Evolutionary conservation across 2,329 filamentous ascomycete genomes (phyloP), one percentile per base, ranked within the genome.

Genomic region (Drechslera avenae): DNA sequence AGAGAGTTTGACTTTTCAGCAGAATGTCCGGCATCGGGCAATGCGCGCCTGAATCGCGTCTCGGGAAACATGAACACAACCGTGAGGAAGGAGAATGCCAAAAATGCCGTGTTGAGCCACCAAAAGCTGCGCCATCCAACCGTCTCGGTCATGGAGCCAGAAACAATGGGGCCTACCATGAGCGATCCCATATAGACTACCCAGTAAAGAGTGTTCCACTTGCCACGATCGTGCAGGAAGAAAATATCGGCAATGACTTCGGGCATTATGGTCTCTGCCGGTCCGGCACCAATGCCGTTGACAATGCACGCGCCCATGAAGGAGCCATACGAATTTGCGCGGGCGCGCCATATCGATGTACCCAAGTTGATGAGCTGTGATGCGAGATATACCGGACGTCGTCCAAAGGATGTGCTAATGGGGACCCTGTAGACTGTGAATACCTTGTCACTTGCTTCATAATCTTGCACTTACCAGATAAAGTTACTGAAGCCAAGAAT

Each of bases 251-350:
- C 82, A 60, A 87, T 86, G 44, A 87, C 79, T 23, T 81, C 79
- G 1, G 84, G 84, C 71, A 84, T 82, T 2, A 83, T 78, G 0
- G 83, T 86, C 73, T 88, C 84, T 2, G 81, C 80, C 5, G 85
- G 83, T 1, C 83, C 85, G 40, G 83, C 83, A 5, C 81, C 84
- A 36, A 87, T 77, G 0, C 85, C 85, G 62, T 86, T 86, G 5
- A 87, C 73, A 6, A 84, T 75, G 48, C 76, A 85, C 41, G 80
- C 84, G 4, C 83, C 85, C 83, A 88, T 86, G 64, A 87, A 87
- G 40, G 80, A 83, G 42, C 75, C 73, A 62, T 88, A 87, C 0
- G 77, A 78, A 13, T 74, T 79, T 5, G 85, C 83, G 40, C 73
- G 73, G 0, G 84, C 85, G 54, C 83, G 78, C 83, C 82, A 85